A percentile compares a stretch with the other conserved stretches of the same genome.
These are phyloP conservation scores for Backusella tarrabulga DNA, from an alignment of 192 early-diverging fungal genomes.

Conservation along the genomic window DNA sequence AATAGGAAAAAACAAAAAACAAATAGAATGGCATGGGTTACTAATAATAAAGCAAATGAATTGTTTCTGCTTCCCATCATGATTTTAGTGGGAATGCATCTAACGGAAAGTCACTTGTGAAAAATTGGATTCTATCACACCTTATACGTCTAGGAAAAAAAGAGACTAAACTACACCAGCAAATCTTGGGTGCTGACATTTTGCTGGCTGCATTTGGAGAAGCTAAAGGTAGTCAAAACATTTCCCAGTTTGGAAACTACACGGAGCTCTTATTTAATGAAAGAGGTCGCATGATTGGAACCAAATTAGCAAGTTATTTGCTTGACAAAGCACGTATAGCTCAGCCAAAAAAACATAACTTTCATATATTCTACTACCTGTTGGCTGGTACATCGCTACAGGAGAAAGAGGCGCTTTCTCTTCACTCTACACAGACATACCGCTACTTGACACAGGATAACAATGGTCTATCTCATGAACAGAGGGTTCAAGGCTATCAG, in stretches of 20 bases:
- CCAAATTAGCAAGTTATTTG: conserved; percentile 81
- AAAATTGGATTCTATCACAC: conserved; percentile 63
- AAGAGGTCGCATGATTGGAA: conserved; percentile 83
- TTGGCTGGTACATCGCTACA: conserved; percentile 75
- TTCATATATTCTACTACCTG: conserved; percentile 95
- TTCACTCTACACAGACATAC: conserved; percentile 64
- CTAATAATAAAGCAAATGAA: conserved; percentile 3
- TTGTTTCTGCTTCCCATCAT: neutral
- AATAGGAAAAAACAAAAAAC: neutral
- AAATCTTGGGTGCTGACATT: conserved; percentile 65
- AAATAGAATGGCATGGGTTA: neutral
- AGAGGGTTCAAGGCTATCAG: conserved; percentile 45
- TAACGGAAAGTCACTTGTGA: conserved; percentile 81
- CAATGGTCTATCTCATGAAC: conserved; percentile 58
- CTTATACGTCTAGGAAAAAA: conserved; percentile 69
- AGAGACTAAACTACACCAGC: conserved; percentile 62
- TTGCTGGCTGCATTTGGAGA: conserved; percentile 85
- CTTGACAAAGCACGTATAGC: conserved; percentile 82
- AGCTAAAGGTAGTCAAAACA: conserved; percentile 66
- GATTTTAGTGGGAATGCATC: conserved; percentile 75
- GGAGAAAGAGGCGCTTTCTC: conserved; percentile 71
- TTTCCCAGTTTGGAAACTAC: conserved; percentile 80
- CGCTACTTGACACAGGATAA: conserved; percentile 60
- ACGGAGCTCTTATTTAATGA: conserved; percentile 90
- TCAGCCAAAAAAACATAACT: conserved; percentile 50